These are phyloP conservation scores for Blastobotrys petasosporus DNA, from an alignment of 1,139 yeast genomes.

Conservation along the genomic window DNA sequence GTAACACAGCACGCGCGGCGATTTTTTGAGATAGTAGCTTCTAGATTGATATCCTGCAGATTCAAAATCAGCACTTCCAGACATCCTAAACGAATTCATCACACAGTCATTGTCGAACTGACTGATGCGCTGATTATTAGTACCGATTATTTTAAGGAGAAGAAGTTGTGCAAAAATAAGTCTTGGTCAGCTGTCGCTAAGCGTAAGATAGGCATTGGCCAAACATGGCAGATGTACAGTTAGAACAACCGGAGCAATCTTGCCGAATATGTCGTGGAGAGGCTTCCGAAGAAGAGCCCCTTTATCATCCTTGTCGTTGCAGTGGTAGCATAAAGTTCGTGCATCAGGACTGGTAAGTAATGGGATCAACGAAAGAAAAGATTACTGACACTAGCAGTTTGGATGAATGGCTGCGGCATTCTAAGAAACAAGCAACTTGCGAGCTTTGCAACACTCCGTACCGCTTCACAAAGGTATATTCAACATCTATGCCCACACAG, in stretches of 20 bases:
- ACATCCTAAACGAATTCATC: no score
- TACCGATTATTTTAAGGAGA: not conserved
- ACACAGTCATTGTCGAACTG: no score
- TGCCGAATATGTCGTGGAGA: conserved; percentile 96
- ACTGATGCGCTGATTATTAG: no score
- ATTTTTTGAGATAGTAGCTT: not conserved
- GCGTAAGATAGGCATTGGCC: no score
- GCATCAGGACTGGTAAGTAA: conserved; percentile 70
- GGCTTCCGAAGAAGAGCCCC: conserved; percentile 70
- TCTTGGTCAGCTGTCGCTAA: no score
- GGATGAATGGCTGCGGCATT: conserved; percentile 76
- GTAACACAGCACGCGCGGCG: not conserved
- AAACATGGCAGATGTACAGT: no score
- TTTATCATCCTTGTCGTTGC: conserved; percentile 89
- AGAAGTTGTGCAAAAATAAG: not conserved
- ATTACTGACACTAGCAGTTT: conserved; percentile 33
- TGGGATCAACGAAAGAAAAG: not conserved
- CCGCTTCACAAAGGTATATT: conserved; percentile 64
- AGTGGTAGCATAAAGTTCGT: conserved; percentile 89
- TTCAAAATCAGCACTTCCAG: no score
- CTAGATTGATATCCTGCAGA: not conserved
- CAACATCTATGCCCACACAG: conserved; percentile 59
- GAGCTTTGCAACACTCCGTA: conserved; percentile 85
- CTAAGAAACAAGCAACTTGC: conserved; percentile 60
- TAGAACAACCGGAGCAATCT: conserved; percentile 22